phyloP scores from a whole-genome alignment of 2,329 filamentous ascomycete genomes.

The Passalora sequoiae region DNA sequence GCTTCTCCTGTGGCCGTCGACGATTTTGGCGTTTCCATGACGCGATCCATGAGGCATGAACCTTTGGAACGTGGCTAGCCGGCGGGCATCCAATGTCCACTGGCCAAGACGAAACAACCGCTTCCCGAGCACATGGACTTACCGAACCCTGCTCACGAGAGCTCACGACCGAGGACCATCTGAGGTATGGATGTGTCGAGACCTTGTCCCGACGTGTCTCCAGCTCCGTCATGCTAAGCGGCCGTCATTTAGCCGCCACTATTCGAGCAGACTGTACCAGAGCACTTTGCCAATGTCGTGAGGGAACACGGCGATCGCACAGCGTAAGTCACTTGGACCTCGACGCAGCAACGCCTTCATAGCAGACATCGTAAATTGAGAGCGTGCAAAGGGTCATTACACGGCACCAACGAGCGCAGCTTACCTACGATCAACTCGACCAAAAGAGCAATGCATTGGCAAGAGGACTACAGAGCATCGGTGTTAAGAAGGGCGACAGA shows the following conservation, averaged over 20 bases:
- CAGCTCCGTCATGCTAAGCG: neutral
- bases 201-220: neutral
- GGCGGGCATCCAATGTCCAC: conserved; percentile 4
- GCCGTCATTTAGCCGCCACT: conserved; percentile 55
- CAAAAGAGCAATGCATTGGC: conserved; percentile 70
- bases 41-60: conserved; percentile 19
- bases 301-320: conserved; percentile 58
- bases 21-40: no score
- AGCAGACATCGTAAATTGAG: no score
- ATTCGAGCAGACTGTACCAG: conserved; percentile 62
- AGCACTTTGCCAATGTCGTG: conserved; percentile 66
- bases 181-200: conserved; percentile 20
- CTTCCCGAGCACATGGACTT: neutral
- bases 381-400: conserved; percentile 58
- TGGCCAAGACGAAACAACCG: neutral
- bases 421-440: conserved; percentile 75
- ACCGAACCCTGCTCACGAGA: conserved; percentile 24
- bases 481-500: conserved; percentile 74
- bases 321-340: conserved; percentile 42
- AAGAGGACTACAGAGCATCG: conserved; percentile 59
- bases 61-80: conserved; percentile 21
- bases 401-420: conserved; percentile 55
- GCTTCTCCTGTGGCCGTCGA: no score
- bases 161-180: conserved; percentile 29
- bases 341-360: neutral